phyloP scores from a whole-genome alignment of 2,329 filamentous ascomycete genomes.

The Bertia moriformis region DNA sequence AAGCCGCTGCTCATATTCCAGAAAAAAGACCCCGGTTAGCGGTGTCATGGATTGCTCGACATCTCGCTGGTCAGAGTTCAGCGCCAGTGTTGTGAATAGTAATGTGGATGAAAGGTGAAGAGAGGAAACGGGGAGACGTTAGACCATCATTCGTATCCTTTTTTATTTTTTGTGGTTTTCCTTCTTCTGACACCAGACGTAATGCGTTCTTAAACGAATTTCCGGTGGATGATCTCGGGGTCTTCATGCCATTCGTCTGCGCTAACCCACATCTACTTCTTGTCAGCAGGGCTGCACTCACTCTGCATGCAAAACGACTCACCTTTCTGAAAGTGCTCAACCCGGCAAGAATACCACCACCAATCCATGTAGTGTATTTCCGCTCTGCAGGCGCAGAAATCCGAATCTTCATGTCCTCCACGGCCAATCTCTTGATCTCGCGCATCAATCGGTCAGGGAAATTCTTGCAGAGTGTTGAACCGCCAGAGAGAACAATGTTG shows the following conservation, averaged over 20 bases:
- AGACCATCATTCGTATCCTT: no score
- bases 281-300: conserved; percentile 4
- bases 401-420: conserved; percentile 99
- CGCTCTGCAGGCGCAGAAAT: conserved; percentile 95
- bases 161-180: no score
- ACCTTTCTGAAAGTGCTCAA: conserved; percentile 98
- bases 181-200: no score
- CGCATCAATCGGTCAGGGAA: conserved; percentile 85
- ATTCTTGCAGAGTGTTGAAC: conserved; percentile 88
- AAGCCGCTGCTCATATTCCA: no score
- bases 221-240: conserved; percentile 95
- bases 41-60: no score
- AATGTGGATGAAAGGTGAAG: no score
- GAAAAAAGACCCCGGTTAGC: no score
- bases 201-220: conserved; percentile 71
- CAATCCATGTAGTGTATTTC: conserved; percentile 98
- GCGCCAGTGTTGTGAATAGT: no score
- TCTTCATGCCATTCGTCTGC: conserved; percentile 99
- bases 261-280: conserved; percentile 99
- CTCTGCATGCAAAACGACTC: conserved; percentile 14
- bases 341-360: conserved; percentile 89
- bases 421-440: conserved; percentile 82
- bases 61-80: no score
- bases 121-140: no score
- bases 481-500: conserved; percentile 93